These are phyloP conservation scores for Papilionanthe hybrid DNA, from an alignment of 116 monocot species.

Conservation along the genomic window DNA sequence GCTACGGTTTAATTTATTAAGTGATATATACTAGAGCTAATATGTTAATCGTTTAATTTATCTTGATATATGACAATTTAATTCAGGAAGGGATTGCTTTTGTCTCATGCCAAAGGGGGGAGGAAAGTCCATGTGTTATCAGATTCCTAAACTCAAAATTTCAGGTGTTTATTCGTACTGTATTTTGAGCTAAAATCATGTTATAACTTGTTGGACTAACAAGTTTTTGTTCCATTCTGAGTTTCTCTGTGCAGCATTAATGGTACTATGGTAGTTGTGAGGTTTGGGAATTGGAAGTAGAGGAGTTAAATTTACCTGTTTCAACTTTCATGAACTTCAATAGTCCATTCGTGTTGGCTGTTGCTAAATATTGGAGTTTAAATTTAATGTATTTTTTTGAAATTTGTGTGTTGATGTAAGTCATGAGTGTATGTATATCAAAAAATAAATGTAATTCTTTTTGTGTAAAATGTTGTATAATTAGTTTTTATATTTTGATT, in stretches of 20 bases:
- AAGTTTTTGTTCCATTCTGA: slow-evolving; percentile 7
- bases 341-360: too few species aligned
- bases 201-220: not conserved
- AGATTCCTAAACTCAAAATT: slow-evolving; percentile 78
- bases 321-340: too few species aligned
- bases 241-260: slow-evolving; percentile 56
- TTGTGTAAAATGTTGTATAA: too few species aligned
- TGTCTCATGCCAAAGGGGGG: slow-evolving; percentile 98
- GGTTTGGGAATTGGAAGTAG: too few species aligned
- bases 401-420: too few species aligned
- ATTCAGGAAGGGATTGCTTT: slow-evolving; percentile 91
- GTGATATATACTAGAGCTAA: not conserved
- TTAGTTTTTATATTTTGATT: too few species aligned
- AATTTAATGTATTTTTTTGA: too few species aligned
- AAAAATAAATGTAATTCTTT: too few species aligned
- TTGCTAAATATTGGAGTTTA: too few species aligned
- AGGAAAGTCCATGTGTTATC: slow-evolving; percentile 95
- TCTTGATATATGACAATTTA: not conserved
- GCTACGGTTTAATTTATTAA: not conserved
- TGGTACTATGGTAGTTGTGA: too few species aligned
- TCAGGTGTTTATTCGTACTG: slow-evolving; percentile 55
- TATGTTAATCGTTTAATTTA: not conserved
- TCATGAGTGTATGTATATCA: too few species aligned
- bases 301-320: too few species aligned
- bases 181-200: not conserved